Evolutionary conservation across 305 asterid genomes (phyloP).

Genomic region (Fraxinus paxiana): DNA sequence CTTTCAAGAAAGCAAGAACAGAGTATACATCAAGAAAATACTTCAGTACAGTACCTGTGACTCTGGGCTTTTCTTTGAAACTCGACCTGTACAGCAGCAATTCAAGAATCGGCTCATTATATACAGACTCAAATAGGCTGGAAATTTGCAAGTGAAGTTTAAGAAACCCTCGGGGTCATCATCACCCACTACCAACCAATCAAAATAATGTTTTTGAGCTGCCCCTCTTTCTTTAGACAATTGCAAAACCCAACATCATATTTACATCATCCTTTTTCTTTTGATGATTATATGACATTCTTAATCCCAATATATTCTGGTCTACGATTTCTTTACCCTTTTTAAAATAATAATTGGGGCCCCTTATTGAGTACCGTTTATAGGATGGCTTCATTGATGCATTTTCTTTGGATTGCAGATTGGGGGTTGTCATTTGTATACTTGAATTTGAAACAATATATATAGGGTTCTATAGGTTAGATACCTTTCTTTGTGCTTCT

Average conservation of each 20-base stretch:
- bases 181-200: slow-evolving; percentile 22
- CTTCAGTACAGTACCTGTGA: slow-evolving; percentile 26
- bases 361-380: background rate
- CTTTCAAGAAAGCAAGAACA: background rate
- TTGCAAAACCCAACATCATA: slow-evolving; percentile 21
- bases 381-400: slow-evolving; percentile 12
- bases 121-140: slow-evolving; percentile 13
- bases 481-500: slow-evolving; percentile 23
- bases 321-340: background rate
- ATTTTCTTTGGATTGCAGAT: slow-evolving; percentile 41
- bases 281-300: background rate
- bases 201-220: slow-evolving; percentile 1
- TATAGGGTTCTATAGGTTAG: background rate
- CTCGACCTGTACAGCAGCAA: slow-evolving; percentile 35
- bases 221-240: slow-evolving; percentile 16
- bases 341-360: background rate
- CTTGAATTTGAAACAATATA: slow-evolving; percentile 26
- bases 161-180: slow-evolving; percentile 34
- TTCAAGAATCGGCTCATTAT: slow-evolving; percentile 37
- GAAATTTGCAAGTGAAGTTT: slow-evolving; percentile 31
- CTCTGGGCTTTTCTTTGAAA: slow-evolving; percentile 15
- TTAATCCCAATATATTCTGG: background rate
- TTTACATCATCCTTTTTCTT: slow-evolving; percentile 3
- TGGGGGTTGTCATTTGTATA: slow-evolving; percentile 16
- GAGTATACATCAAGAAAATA: background rate